These are phyloP conservation scores for Dioszegia aurantiaca DNA, from an alignment of 768 basidiomycete genomes.

Conservation along the genomic window DNA sequence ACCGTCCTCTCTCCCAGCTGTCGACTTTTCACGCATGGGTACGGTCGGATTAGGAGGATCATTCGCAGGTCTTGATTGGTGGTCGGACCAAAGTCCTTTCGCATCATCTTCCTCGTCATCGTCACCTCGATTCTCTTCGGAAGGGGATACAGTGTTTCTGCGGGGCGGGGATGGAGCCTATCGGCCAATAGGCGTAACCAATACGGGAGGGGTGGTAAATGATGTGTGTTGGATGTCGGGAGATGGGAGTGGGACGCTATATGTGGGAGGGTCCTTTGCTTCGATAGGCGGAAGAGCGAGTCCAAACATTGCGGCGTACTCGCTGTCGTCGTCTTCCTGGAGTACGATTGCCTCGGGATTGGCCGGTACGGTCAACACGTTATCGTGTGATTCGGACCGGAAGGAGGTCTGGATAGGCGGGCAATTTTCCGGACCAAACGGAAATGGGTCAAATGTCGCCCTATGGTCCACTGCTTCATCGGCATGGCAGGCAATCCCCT, in stretches of 20 bases:
- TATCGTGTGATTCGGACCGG: conserved; percentile 68
- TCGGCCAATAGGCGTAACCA: conserved; percentile 69
- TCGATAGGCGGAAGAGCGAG: conserved; percentile 63
- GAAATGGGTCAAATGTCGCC: conserved; percentile 47
- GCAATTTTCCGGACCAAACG: conserved; percentile 31
- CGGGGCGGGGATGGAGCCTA: conserved; percentile 67
- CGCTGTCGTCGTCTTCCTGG: conserved; percentile 24
- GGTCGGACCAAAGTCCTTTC: conserved; percentile 30
- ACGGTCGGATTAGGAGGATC: conserved; percentile 81
- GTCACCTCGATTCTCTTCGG: conserved; percentile 24
- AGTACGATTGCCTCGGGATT: conserved; percentile 56
- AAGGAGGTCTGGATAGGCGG: conserved; percentile 51
- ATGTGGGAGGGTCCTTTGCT: conserved; percentile 79
- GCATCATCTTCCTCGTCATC: conserved; percentile 62
- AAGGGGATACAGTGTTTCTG: conserved; percentile 61
- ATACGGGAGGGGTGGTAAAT: conserved; percentile 70
- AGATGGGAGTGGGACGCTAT: conserved; percentile 60
- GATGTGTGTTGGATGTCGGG: conserved; percentile 60
- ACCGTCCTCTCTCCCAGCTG: conserved; percentile 56
- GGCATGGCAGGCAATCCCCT: conserved; percentile 74
- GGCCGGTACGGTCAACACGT: conserved; percentile 67
- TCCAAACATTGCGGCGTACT: conserved; percentile 73
- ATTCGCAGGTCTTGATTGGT: conserved; percentile 74
- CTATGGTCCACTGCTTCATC: conserved; percentile 41
- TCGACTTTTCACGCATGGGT: conserved; percentile 83